Base-by-base conservation (phyloP, 805 yeast species). In the Metschnikowia corniflorae region DNA sequence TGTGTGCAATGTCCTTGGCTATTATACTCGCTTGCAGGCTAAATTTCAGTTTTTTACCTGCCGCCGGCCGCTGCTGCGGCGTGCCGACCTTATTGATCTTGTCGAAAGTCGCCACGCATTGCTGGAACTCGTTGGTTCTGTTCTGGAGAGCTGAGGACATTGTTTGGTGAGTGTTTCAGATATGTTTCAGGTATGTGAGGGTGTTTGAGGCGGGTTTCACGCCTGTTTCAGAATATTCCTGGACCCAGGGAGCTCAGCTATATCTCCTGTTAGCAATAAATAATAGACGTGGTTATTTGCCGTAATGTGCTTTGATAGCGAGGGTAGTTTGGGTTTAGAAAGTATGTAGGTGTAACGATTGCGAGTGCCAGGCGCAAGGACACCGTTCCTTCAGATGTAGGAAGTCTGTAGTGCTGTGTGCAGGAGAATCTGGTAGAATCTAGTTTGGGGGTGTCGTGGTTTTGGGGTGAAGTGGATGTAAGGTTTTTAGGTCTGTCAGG, bases 41-140 rank as follows among this genome's bases (percentile, higher is more conserved):
- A 40, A 69, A 66, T 44, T 58, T 62, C 19, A 67, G 61, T 31
- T 60, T 63, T 35, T 57, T 57, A 15, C 46, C 44, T 15, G 63
- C 57, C 48, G 55, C 53, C 39, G 43, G 53, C 33, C 42, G 50
- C 50, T 56, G 58, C 28, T 45, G 47, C 18, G 34, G 33, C 22
- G 31, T 30, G 12, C 37, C 39, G 43, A 66, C 67, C 51, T 75
- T 70, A 50, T 76, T 70, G 37, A 77, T 75, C 50, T 77, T 78
- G 55, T 81, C 80, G 59, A 82, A 81, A 2, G 89, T 77, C 30
- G 78, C 63, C 20, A 91, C 96, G 55, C 96, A 87, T 54, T 88
- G 89, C 49, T 88, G 91, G 67, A 91, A 91, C 70, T 91, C 97
- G 44, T 77, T 71, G 7, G 97, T 91, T 49, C 98, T 72, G 63